Evolutionary conservation across 345 rosid species (phyloP).

Genomic region (sweet orange (Citrus sinensis)): DNA sequence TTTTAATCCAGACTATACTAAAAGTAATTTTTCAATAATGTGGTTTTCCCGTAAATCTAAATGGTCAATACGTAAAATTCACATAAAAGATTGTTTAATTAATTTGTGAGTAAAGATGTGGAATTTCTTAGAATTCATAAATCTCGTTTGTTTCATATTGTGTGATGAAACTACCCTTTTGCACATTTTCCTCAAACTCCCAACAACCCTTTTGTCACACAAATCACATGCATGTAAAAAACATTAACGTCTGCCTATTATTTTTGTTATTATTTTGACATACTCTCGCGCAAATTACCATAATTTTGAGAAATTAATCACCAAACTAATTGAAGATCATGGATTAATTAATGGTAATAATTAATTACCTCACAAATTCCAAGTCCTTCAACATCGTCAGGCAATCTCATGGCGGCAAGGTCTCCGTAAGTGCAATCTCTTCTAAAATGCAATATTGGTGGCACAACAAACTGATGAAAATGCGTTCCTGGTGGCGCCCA

Average conservation of each 20-base stretch:
- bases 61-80: too few species aligned
- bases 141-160: background rate
- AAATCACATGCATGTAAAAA: background rate
- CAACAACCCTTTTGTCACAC: conserved; percentile 3
- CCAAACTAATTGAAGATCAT: background rate
- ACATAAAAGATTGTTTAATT: too few species aligned
- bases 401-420: conserved; percentile 97
- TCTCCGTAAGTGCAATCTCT: conserved; percentile 87
- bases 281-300: background rate
- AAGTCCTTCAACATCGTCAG: conserved; percentile 82
- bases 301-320: too few species aligned
- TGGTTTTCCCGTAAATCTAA: too few species aligned
- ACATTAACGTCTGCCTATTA: background rate
- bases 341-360: background rate
- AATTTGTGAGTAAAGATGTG: too few species aligned
- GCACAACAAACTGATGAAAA: conserved; percentile 98
- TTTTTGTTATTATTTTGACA: background rate
- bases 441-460: conserved; percentile 73
- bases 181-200: background rate
- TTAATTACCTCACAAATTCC: conserved; percentile 79
- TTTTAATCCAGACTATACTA: too few species aligned
- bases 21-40: too few species aligned
- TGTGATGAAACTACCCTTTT: background rate
- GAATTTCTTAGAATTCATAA: too few species aligned
- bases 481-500: conserved; percentile 95